Percentiles rank a stretch among this genome's conserved stretches.
These are phyloP conservation scores for Paecilomyces sp. DNA, from an alignment of 2,329 filamentous ascomycete species.

Conservation along the genomic window DNA sequence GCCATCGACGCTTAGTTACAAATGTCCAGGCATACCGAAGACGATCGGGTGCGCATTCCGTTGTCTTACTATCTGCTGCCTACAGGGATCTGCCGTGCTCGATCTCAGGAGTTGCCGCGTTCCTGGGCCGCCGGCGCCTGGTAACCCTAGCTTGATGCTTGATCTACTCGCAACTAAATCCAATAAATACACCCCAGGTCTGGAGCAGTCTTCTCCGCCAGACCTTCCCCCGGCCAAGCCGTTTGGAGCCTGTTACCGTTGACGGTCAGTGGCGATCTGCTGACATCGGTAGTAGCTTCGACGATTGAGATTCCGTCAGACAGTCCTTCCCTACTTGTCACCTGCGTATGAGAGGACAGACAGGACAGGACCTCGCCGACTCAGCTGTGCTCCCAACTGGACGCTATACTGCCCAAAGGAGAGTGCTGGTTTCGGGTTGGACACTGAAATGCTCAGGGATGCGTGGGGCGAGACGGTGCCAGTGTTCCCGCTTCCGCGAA, in stretches of 20 bases:
- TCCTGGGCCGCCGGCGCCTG: not conserved
- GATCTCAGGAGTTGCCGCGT: not conserved
- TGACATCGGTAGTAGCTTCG: not conserved
- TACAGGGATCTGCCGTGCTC: not conserved
- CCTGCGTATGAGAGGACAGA: not conserved
- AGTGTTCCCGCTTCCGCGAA: not conserved
- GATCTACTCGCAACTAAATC: not conserved
- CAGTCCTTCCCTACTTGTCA: not conserved
- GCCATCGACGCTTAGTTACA: not conserved
- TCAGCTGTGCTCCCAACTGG: not conserved
- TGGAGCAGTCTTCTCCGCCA: not conserved
- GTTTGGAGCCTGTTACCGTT: not conserved
- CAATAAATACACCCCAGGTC: not conserved
- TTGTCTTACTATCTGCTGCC: not conserved
- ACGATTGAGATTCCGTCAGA: not conserved
- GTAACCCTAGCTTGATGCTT: not conserved
- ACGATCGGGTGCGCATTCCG: conserved; percentile 3
- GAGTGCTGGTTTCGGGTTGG: not conserved
- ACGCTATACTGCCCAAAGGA: not conserved
- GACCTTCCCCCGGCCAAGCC: not conserved
- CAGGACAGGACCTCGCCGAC: not conserved
- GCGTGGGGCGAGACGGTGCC: not conserved
- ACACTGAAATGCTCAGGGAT: not conserved
- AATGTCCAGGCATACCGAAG: not conserved
- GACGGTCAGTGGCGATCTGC: not conserved